Base-by-base conservation (phyloP, 2,329 filamentous ascomycete genomes). In the Penicillium sp. region DNA sequence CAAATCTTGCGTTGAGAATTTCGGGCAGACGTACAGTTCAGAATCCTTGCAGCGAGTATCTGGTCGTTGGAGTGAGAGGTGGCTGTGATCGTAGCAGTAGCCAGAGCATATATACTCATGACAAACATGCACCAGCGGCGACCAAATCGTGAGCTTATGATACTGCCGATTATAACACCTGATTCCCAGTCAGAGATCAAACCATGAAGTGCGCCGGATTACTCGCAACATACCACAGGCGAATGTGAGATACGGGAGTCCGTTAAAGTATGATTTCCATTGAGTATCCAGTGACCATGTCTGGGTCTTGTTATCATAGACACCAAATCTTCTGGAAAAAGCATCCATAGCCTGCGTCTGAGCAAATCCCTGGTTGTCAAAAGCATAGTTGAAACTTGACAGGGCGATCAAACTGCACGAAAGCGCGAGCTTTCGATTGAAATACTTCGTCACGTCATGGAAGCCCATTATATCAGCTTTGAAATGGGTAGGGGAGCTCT, bases 361-460 rank as follows among this genome's bases (percentile, higher is more conserved):
- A 0, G 71, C 64, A 46, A 74, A 74, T 0, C 65, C 75, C 43
- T 73, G 69, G 40, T 75, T 73, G 49, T 76, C 74, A 16, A 77
- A 74, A 27, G 74, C 73, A 67, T 75, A 77, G 50, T 75, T 77
- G 52, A 76, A 70, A 0, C 66, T 66, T 0, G 71, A 74, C 3
- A 76, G 56, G 10, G 72, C 73, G 32, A 76, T 71, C 31, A 76
- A 51, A 47, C 44, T 39, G 4, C 48, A 48, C 8, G 58, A 52
- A 24, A 58, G 16, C 14, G 44, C 42, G 10, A 57, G 44, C 4
- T 14, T 51, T 18, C 29, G 31, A 39, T 57, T 57, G 52, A 57
- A 57, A 34, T 52, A 57, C 24, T 29, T 44, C 14, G 14, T 22
- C 14, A 44, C 24, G n/a, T 44, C 27, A n/a, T 44, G 27, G 22